Evolutionary conservation across 1,139 yeast genomes (phyloP).

Genomic region (Trichomonascaceae sp.): DNA sequence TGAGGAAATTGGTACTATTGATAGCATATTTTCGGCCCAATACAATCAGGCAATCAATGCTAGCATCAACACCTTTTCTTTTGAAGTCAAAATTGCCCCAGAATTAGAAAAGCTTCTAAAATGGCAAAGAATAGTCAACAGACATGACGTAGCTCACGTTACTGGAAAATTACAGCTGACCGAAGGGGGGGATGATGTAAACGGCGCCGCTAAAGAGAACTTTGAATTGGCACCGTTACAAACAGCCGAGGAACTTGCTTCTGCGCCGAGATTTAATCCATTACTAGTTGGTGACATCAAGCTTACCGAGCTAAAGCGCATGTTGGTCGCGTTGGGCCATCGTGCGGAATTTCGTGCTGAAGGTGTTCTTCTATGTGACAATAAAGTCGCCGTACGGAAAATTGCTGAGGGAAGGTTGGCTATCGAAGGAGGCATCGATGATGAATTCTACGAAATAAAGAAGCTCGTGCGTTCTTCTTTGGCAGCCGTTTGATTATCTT

Average conservation of each 20-base stretch:
- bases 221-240: conserved; percentile 26
- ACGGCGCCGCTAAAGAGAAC: conserved; percentile 5
- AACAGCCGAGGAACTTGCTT: conserved; percentile 27
- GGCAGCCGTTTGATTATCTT: conserved; percentile 52
- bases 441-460: conserved; percentile 74
- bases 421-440: conserved; percentile 76
- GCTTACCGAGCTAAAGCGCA: conserved; percentile 71
- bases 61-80: conserved; percentile 60
- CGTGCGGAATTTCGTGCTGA: conserved; percentile 88
- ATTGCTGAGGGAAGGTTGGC: conserved; percentile 74
- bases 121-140: conserved; percentile 84
- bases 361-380: conserved; percentile 85
- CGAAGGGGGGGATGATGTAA: neutral
- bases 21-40: conserved; percentile 31
- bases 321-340: conserved; percentile 52
- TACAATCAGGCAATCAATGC: conserved; percentile 44
- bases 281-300: conserved; percentile 86
- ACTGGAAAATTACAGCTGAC: conserved; percentile 56
- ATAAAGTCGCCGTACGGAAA: conserved; percentile 67
- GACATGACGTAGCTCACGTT: conserved; percentile 77
- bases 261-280: conserved; percentile 34
- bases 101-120: conserved; percentile 53
- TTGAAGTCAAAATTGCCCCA: conserved; percentile 68
- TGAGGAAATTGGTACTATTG: conserved; percentile 15
- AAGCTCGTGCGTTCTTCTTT: conserved; percentile 69